Conservation (phyloP, 2,329 filamentous ascomycete species). For the Aureobasidium namibiae region DNA sequence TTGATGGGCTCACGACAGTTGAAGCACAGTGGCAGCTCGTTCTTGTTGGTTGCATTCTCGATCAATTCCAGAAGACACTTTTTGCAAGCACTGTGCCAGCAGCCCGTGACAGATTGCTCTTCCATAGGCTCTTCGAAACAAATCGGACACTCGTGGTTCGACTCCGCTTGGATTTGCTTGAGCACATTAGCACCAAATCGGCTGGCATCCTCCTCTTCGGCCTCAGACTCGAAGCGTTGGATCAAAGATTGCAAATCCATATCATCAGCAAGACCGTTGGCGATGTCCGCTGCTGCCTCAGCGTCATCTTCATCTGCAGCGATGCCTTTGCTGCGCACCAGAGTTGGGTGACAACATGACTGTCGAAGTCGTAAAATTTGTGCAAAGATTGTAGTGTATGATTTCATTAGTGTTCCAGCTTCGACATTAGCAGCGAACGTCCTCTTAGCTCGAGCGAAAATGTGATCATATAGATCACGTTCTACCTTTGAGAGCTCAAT, state of each 20-base stretch:
- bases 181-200: constrained; percentile 80
- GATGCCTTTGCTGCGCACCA: constrained; percentile 77
- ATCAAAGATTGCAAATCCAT: constrained; percentile 91
- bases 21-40: constrained; percentile 73
- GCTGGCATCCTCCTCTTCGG: constrained; percentile 52
- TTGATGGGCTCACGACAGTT: constrained; percentile 81
- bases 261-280: constrained; percentile 78
- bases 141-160: constrained; percentile 83
- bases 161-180: constrained; percentile 83
- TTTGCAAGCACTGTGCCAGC: constrained; percentile 97
- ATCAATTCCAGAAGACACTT: constrained; percentile 87
- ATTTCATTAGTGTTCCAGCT: constrained; percentile 87
- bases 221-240: constrained; percentile 63
- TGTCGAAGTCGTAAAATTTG: constrained; percentile 90
- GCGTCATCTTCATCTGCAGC: constrained; percentile 85
- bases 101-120: constrained; percentile 87
- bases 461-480: constrained; percentile 85
- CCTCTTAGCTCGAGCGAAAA: constrained; percentile 72
- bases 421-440: constrained; percentile 82
- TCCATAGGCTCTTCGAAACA: constrained; percentile 95
- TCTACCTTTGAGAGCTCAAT: constrained; percentile 80
- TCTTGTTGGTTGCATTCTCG: constrained; percentile 71
- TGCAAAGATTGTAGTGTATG: constrained; percentile 93
- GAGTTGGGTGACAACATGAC: constrained; percentile 84
- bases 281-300: constrained; percentile 65